These are phyloP conservation scores for Orbilia javanica DNA, from an alignment of 2,329 filamentous ascomycete genomes.

Conservation along the genomic window DNA sequence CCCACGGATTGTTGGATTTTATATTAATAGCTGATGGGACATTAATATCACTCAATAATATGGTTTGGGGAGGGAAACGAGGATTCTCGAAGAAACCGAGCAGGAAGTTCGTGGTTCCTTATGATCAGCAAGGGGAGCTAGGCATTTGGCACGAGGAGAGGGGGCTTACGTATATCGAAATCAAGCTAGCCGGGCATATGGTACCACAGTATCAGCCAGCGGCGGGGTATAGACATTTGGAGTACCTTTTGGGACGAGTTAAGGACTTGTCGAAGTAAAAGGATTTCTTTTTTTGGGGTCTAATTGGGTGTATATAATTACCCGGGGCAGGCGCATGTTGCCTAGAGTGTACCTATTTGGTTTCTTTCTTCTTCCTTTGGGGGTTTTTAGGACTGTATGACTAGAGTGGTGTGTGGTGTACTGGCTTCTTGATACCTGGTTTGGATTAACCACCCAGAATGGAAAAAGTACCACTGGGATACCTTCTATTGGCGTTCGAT, in stretches of 20 bases:
- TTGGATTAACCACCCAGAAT: background rate
- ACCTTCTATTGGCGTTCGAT: no score
- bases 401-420: background rate
- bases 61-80: slow-evolving; percentile 80
- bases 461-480: background rate
- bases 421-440: background rate
- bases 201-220: slow-evolving; percentile 76
- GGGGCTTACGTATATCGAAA: slow-evolving; percentile 77
- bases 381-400: background rate
- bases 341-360: background rate
- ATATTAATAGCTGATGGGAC: slow-evolving; percentile 78
- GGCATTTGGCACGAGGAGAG: slow-evolving; percentile 80
- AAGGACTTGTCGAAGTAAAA: slow-evolving; percentile 67
- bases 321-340: background rate
- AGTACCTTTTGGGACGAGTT: slow-evolving; percentile 80
- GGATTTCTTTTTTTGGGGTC: background rate
- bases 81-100: slow-evolving; percentile 75
- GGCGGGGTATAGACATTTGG: slow-evolving; percentile 78
- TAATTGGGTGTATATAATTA: background rate
- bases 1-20: slow-evolving; percentile 78
- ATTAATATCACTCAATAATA: slow-evolving; percentile 80
- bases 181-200: slow-evolving; percentile 77
- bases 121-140: slow-evolving; percentile 74
- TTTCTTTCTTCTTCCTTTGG: background rate
- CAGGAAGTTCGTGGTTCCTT: slow-evolving; percentile 78